Evolutionary conservation across 129 eudicot species (phyloP).

Genomic region (Logfia minima): DNA sequence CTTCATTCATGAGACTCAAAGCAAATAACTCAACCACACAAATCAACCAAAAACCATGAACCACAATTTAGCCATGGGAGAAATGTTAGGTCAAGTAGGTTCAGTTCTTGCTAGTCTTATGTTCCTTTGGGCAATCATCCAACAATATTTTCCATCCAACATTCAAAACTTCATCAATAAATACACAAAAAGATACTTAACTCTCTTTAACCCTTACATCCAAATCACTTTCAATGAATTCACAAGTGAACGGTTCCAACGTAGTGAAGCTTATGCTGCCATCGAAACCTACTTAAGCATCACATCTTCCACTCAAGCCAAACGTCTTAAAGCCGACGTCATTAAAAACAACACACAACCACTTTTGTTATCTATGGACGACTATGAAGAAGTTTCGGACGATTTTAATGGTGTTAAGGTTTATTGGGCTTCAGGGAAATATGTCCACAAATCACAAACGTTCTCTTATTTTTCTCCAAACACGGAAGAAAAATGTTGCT

Average conservation of each 20-base stretch:
- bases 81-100: constrained; percentile 11
- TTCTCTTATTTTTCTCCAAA: not conserved
- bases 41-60: not conserved
- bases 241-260: constrained; percentile 7
- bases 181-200: constrained; percentile 4
- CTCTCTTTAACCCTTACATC: constrained; percentile 12
- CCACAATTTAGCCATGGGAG: not conserved
- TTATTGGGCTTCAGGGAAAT: constrained; percentile 6
- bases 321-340: constrained; percentile 11
- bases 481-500: constrained; percentile 10
- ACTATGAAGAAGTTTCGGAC: constrained; percentile 13
- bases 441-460: not conserved
- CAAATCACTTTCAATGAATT: constrained; percentile 14
- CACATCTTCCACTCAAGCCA: not conserved
- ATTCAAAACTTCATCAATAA: constrained; percentile 1
- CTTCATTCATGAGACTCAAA: not conserved
- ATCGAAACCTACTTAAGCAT: constrained; percentile 1
- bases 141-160: constrained; percentile 9
- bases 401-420: not conserved
- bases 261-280: constrained; percentile 6
- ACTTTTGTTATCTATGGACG: constrained; percentile 10
- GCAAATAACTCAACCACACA: not conserved
- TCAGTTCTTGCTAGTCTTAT: not conserved
- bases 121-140: constrained; percentile 15
- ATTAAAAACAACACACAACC: constrained; percentile 11